Conservation (phyloP, 345 rosid species). For the Populus deltoides region DNA sequence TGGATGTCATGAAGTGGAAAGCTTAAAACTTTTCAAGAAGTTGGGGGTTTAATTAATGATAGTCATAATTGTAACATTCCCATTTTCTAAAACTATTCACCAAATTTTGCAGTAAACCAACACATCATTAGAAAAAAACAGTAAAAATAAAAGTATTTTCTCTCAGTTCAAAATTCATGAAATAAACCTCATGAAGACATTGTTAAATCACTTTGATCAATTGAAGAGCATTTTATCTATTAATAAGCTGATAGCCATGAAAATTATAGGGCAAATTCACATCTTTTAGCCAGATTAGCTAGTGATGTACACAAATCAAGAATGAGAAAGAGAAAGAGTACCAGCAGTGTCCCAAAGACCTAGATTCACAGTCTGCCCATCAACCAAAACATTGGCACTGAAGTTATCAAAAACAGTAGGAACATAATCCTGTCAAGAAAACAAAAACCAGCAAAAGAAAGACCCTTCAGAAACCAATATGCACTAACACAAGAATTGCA, state of each 20-base stretch:
- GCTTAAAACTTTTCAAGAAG: background rate
- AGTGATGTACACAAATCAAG: background rate
- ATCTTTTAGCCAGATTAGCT: background rate
- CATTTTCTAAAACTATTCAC: constrained; percentile 1
- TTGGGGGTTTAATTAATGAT: background rate
- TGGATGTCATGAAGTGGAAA: background rate
- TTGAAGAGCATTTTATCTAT: background rate
- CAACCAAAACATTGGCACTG: constrained; percentile 30
- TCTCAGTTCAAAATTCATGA: constrained; percentile 6
- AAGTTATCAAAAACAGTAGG: constrained; percentile 54
- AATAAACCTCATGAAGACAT: constrained; percentile 3
- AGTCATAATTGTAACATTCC: background rate
- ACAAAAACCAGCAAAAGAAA: constrained; percentile 6
- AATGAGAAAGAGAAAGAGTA: constrained; percentile 12
- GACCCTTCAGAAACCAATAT: background rate
- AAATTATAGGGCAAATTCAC: background rate
- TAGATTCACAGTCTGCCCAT: constrained; percentile 26
- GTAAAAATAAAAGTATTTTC: background rate
- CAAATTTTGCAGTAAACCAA: constrained; percentile 1
- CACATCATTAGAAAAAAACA: background rate
- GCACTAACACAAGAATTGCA: background rate
- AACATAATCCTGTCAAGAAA: constrained; percentile 52
- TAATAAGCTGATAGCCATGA: background rate
- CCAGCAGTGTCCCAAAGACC: constrained; percentile 32
- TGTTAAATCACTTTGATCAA: constrained; percentile 4